Base-by-base conservation (phyloP, 805 yeast genomes). In the Suhomyces faveliae region DNA sequence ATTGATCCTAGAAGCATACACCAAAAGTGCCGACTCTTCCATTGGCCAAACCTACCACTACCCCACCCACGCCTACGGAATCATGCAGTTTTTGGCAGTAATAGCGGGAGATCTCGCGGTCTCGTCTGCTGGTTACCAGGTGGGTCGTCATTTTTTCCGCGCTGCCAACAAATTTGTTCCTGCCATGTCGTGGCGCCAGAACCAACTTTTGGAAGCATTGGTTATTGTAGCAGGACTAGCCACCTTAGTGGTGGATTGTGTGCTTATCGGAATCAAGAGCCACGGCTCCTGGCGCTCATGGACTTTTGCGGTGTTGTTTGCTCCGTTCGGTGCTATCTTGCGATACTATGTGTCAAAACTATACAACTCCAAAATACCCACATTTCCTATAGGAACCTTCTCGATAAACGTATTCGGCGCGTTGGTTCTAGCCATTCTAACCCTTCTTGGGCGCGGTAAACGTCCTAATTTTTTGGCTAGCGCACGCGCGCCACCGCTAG, bases 41-140 rank as follows among this genome's bases (percentile, higher is more conserved):
- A 49, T 73, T 4, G 65, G 66, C n/a, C 46, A 53, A 1, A 46
- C 53, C 7, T 76, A 75, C 55, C 41, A 48, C 11, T 71, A 64
- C 49, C 88, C 87, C 0, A 85, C 81, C 51, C 68, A 79, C 6
- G 96, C 87, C 0, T 89, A 87, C 62, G 95, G 96, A 0, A 79
- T 87, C 2, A 83, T 88, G 84, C 87, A 84, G 49, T 85, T 82
- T 45, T 62, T 86, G 19, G 78, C 90, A 1, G 89, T 86, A 1
- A 39, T 80, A 0, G 55, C 88, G 0, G 67, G 79, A 0, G 87
- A 89, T 46, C 51, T 87, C 49, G 74, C 81, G 8, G 69, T 85
- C 10, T 85, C 94, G 0, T 62, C 82, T 41, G 68, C 79, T 5
- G 89, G 85, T 0, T 81, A 75, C 50, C 66, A 68, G 9, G 62